phyloP scores from a whole-genome alignment of 768 basidiomycete genomes.

The Psilocybe subaeruginosa region DNA sequence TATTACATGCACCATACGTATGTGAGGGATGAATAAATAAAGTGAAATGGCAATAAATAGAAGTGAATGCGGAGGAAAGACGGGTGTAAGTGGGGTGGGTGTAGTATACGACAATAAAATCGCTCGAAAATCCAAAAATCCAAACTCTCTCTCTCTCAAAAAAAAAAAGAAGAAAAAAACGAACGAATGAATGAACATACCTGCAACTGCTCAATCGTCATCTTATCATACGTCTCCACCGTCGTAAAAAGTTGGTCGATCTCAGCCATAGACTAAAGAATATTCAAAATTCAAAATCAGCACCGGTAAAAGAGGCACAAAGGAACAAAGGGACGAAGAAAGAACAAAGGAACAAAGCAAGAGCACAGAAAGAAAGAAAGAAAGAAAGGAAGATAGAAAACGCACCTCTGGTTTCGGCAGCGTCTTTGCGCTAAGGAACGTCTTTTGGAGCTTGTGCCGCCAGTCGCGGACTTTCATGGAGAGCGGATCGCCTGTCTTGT shows the following conservation, averaged over 20 bases:
- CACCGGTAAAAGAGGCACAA: neutral
- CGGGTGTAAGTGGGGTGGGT: no score
- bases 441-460: conserved; percentile 92
- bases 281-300: no score
- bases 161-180: neutral
- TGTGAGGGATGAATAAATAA: no score
- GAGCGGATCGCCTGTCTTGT: conserved; percentile 68
- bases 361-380: neutral
- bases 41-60: no score
- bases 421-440: conserved; percentile 70
- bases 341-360: neutral
- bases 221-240: conserved; percentile 75
- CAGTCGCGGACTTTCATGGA: conserved; percentile 80
- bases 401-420: conserved; percentile 68
- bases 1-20: neutral
- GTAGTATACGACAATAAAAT: no score
- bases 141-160: no score
- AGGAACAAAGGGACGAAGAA: neutral
- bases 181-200: conserved; percentile 25
- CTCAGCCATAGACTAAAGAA: conserved; percentile 71
- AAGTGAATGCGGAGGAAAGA: no score
- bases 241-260: conserved; percentile 74
- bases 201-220: conserved; percentile 75
- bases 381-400: conserved; percentile 12
- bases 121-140: no score